Base-by-base conservation (phyloP, 345 rosid genomes). In the Camelina hispida region DNA sequence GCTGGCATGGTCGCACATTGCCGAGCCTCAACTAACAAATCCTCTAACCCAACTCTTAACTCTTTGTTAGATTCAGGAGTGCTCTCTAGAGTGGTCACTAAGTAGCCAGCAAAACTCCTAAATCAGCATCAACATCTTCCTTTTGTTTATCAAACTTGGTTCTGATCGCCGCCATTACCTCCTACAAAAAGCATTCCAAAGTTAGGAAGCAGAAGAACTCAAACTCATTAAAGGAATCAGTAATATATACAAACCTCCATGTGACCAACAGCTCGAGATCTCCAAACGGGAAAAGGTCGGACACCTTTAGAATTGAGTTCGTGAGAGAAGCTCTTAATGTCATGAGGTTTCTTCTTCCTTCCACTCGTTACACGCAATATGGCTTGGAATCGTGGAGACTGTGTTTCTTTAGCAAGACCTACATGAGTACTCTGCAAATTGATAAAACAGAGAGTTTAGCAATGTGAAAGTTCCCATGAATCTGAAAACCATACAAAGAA, bases 251-350 rank as follows among this genome's bases (percentile, higher is more conserved):
- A 7, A 67, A 91, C 97, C 93, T 92, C 99, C 94, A 95, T 85
- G 77, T 89, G 98, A 8, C 93, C 97, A 9, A 86, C 77, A 17
- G 94, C 97, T 30, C 96, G 89, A 55, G 98, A 87, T 78, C 84
- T 92, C 94, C 92, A 84, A 47, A 92, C 84, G 1, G 98, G 98
- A 71, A 92, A 95, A 65, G 98, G 94, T 43, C 90, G 73, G 1
- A 95, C 99, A 17, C 99, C 99, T 85, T 90, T 95, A 32, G 99
- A 95, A 80, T 92, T 95, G 52, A 95, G 98, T 78, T 95, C 97
- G 32, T 92, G 98, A 73, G 99, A 95, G 85, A 92, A 95, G 83
- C 99, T 92, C 83, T 95, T 92, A 68, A 92, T 85, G 14, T 92
- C 96, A 42, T 90, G 87, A 48, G 87, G 82, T 80, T 80, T 92